These are phyloP conservation scores for Paxillus rubicundulus DNA, from an alignment of 768 basidiomycete species.

Conservation along the genomic window DNA sequence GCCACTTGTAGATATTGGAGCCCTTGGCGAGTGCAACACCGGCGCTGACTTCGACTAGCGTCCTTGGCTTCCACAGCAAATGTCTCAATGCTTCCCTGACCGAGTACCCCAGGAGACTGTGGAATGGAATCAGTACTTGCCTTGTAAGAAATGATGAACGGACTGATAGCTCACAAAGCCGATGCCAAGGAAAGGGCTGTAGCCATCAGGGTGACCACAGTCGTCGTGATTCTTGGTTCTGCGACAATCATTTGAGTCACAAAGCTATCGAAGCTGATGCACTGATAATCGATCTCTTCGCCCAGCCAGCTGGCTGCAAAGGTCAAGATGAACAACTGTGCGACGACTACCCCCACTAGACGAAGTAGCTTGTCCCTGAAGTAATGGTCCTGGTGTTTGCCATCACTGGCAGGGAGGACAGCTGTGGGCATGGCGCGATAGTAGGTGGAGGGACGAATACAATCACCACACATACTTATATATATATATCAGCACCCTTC, in stretches of 20 bases:
- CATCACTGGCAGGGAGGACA: no score
- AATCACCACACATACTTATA: no score
- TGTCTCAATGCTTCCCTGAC: constrained; percentile 18
- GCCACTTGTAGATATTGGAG: neutral
- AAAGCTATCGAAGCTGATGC: neutral
- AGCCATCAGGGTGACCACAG: constrained; percentile 5
- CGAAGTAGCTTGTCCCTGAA: neutral
- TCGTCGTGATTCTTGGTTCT: neutral
- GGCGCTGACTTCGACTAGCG: constrained; percentile 10
- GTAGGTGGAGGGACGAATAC: no score
- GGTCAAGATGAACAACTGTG: neutral
- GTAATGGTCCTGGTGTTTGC: no score
- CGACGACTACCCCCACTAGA: neutral
- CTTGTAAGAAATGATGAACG: no score
- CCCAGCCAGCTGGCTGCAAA: neutral
- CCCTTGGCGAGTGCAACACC: constrained; percentile 9
- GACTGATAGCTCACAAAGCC: neutral
- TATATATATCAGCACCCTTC: no score
- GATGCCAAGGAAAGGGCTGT: constrained; percentile 1
- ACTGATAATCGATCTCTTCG: neutral
- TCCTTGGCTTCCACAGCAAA: constrained; percentile 10
- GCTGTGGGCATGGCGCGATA: no score
- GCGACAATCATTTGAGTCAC: neutral
- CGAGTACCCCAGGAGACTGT: neutral
- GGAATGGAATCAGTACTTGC: neutral